Percentiles rank a stretch among this genome's conserved stretches.
These are phyloP conservation scores for Sutorius australiensis DNA, from an alignment of 768 basidiomycete genomes.

Conservation along the genomic window DNA sequence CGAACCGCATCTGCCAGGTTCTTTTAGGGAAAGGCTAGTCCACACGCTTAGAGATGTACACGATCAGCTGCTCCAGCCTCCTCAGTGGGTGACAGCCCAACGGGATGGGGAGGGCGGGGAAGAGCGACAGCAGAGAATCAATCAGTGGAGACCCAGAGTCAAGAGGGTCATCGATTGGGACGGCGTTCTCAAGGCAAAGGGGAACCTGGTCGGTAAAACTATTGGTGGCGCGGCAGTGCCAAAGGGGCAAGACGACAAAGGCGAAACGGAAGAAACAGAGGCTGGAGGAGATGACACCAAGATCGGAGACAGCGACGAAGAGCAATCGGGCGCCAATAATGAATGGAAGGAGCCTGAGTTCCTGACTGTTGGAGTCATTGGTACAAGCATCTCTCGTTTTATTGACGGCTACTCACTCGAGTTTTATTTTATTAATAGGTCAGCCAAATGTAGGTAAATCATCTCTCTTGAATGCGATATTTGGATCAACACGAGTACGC, in stretches of 20 bases:
- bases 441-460: conserved; percentile 98
- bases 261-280: conserved; percentile 11
- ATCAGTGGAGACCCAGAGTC: conserved; percentile 64
- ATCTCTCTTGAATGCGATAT: conserved; percentile 85
- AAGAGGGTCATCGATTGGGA: conserved; percentile 74
- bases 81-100: conserved; percentile 47
- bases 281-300: conserved; percentile 15
- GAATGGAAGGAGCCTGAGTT: conserved; percentile 47
- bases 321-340: conserved; percentile 5
- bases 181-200: conserved; percentile 44
- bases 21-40: conserved; percentile 63
- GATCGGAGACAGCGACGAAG: conserved; percentile 16
- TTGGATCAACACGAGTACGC: conserved; percentile 72
- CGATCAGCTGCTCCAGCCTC: conserved; percentile 62
- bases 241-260: conserved; percentile 7
- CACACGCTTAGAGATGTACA: conserved; percentile 64
- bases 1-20: conserved; percentile 65
- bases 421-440: conserved; percentile 38
- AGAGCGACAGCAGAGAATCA: conserved; percentile 45
- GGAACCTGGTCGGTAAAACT: conserved; percentile 40
- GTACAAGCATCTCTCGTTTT: conserved; percentile 28
- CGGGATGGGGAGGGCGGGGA: conserved; percentile 37
- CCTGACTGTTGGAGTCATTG: conserved; percentile 81
- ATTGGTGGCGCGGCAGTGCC: conserved; percentile 44
- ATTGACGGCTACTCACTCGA: background rate